Evolutionary conservation across 106 monocot genomes (phyloP).

Genomic region (Triglochin maritima): DNA sequence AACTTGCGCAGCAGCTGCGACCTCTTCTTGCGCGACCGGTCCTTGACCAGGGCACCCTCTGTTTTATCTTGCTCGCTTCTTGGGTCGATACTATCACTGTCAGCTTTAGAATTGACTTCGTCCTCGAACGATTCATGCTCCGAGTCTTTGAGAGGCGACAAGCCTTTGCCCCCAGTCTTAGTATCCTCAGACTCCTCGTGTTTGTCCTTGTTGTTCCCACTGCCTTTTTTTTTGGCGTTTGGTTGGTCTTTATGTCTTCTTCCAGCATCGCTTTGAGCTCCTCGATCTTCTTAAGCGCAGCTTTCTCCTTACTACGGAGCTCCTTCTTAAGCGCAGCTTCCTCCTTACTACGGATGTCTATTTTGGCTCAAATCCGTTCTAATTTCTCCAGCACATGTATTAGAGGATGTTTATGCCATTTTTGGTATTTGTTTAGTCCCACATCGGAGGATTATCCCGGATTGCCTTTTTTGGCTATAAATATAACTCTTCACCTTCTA

Average conservation of each 20-base stretch:
- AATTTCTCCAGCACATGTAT: too few relatives aligned
- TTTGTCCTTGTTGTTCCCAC: constrained; percentile 6
- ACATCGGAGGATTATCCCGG: too few relatives aligned
- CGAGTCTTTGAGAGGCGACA: constrained; percentile 25
- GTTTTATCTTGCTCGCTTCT: constrained; percentile 11
- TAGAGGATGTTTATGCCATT: too few relatives aligned
- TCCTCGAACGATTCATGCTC: constrained; percentile 26
- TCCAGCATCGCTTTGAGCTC: constrained; percentile 24
- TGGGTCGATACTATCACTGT: constrained; percentile 13
- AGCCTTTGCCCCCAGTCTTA: constrained; percentile 1
- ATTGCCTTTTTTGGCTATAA: too few relatives aligned
- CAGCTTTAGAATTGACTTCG: constrained; percentile 27
- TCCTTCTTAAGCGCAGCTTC: too few relatives aligned
- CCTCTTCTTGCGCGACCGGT: constrained; percentile 34
- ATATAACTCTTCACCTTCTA: too few relatives aligned
- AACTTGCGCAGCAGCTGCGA: constrained; percentile 34
- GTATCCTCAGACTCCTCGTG: background rate
- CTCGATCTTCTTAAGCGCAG: constrained; percentile 25
- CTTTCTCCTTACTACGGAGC: constrained; percentile 19
- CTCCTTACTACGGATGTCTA: too few relatives aligned
- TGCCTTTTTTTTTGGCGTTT: background rate
- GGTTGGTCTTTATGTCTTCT: constrained; percentile 13
- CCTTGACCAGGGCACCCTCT: constrained; percentile 4
- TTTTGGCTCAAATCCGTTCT: too few relatives aligned
- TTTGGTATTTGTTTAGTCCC: too few relatives aligned